Conservation (phyloP, 495 filamentous ascomycete genomes). For the Chaetomium fimeti region DNA sequence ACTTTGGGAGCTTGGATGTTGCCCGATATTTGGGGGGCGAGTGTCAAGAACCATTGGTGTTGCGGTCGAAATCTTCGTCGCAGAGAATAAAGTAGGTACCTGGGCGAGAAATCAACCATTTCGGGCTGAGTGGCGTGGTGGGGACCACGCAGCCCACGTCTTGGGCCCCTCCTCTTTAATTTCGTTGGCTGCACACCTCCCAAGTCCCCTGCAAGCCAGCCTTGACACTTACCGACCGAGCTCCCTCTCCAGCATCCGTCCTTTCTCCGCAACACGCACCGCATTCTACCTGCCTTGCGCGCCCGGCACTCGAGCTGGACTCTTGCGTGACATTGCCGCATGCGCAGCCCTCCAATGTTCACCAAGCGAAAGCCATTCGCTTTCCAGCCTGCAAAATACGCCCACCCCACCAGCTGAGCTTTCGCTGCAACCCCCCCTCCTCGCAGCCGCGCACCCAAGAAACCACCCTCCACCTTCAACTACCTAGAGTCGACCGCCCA, state of each 20-base stretch:
- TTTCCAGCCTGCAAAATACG: not conserved
- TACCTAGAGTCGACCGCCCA: too few relatives aligned
- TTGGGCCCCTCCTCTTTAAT: constrained; percentile 16
- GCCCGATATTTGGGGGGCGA: not conserved
- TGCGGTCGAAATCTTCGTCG: not conserved
- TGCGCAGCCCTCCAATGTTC: not conserved
- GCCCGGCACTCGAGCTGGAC: constrained; percentile 4
- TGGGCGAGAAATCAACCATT: not conserved
- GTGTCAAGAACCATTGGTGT: not conserved
- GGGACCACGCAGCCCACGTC: constrained; percentile 17
- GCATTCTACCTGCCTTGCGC: not conserved
- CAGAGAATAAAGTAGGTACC: too few relatives aligned
- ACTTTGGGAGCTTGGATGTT: not conserved
- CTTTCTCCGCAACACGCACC: not conserved
- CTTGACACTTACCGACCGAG: not conserved
- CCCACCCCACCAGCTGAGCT: not conserved
- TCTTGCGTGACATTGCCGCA: constrained; percentile 4
- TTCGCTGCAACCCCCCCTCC: not conserved
- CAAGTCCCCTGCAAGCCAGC: not conserved
- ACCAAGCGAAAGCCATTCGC: not conserved
- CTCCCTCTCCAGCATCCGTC: constrained; percentile 1
- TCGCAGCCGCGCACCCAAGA: not conserved
- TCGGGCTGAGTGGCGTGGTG: constrained; percentile 9
- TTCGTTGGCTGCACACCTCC: constrained; percentile 16
- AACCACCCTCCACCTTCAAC: not conserved